These are phyloP conservation scores for Boletus smithii DNA, from an alignment of 1,284 basidiomycete genomes.

Conservation along the genomic window DNA sequence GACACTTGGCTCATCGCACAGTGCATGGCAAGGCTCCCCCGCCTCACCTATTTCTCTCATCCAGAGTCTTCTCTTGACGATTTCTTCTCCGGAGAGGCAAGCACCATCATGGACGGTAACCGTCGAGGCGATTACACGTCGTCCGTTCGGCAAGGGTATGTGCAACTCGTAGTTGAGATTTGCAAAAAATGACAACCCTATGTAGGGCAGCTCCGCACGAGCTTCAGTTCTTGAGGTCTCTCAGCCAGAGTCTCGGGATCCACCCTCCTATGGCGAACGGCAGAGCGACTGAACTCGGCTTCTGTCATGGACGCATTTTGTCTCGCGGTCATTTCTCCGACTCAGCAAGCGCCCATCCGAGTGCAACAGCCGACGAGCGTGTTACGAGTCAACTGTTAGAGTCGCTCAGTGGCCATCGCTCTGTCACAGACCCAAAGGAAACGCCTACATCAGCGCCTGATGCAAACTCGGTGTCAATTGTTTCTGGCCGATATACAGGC, in stretches of 20 bases:
- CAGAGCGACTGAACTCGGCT: background rate
- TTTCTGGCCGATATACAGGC: background rate
- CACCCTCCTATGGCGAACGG: background rate
- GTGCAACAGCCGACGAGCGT: background rate
- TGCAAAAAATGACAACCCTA: background rate
- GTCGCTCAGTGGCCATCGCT: background rate
- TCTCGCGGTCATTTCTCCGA: background rate
- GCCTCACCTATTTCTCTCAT: slow-evolving; percentile 14
- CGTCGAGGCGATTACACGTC: background rate
- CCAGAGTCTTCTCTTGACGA: slow-evolving; percentile 14
- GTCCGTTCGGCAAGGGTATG: slow-evolving; percentile 2
- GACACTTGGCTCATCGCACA: slow-evolving; percentile 13
- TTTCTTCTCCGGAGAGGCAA: slow-evolving; percentile 14
- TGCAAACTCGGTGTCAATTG: background rate
- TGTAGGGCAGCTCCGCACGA: slow-evolving; percentile 13
- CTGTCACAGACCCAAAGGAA: background rate
- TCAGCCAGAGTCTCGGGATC: slow-evolving; percentile 7
- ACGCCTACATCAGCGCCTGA: no score
- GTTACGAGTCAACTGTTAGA: background rate
- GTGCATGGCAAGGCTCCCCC: slow-evolving; percentile 16
- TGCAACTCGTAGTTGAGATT: background rate
- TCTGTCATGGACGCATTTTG: background rate
- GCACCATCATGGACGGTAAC: background rate
- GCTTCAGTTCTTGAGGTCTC: slow-evolving; percentile 6
- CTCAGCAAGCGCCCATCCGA: background rate